These are phyloP conservation scores for Cryptosporidium ubiquitum DNA, from an alignment of 169 alveolate species.

Conservation along the genomic window DNA sequence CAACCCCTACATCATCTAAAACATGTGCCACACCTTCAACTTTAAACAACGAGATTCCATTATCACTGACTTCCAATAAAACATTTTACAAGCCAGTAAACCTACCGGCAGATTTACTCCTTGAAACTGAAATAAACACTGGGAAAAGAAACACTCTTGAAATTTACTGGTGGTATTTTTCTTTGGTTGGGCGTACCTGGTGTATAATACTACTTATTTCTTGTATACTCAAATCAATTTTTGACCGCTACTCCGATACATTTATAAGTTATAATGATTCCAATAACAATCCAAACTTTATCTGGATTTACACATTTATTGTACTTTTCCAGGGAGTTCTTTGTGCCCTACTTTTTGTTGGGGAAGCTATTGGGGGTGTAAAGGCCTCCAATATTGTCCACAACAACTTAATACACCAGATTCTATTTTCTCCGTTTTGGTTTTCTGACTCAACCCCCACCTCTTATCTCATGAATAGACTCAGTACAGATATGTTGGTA, in stretches of 20 bases:
- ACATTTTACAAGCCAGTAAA: conserved; percentile 7
- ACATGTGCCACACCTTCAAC: conserved; percentile 4
- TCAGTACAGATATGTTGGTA: conserved; percentile 58
- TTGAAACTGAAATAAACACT: conserved; percentile 21
- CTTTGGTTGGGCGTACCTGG: conserved; percentile 34
- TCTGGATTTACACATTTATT: conserved; percentile 12
- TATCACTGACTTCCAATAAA: not conserved
- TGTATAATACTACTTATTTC: conserved; percentile 25
- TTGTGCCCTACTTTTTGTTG: conserved; percentile 45
- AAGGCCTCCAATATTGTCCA: conserved; percentile 59
- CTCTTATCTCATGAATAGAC: conserved; percentile 40
- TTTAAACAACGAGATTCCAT: not conserved
- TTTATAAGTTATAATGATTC: conserved; percentile 21
- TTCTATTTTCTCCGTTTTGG: conserved; percentile 59
- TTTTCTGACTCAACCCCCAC: conserved; percentile 56
- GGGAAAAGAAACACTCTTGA: conserved; percentile 8
- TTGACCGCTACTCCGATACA: conserved; percentile 56
- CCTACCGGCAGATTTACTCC: conserved; percentile 10
- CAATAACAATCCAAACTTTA: conserved; percentile 32
- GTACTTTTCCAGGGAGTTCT: conserved; percentile 40
- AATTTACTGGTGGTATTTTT: conserved; percentile 42
- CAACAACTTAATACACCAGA: not conserved
- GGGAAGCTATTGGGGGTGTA: conserved; percentile 65
- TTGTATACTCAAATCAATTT: conserved; percentile 31
- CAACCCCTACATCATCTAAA: conserved; percentile 55